These are phyloP conservation scores for Pyrenophora seminiperda DNA, from an alignment of 2,329 filamentous ascomycete species.

Conservation along the genomic window DNA sequence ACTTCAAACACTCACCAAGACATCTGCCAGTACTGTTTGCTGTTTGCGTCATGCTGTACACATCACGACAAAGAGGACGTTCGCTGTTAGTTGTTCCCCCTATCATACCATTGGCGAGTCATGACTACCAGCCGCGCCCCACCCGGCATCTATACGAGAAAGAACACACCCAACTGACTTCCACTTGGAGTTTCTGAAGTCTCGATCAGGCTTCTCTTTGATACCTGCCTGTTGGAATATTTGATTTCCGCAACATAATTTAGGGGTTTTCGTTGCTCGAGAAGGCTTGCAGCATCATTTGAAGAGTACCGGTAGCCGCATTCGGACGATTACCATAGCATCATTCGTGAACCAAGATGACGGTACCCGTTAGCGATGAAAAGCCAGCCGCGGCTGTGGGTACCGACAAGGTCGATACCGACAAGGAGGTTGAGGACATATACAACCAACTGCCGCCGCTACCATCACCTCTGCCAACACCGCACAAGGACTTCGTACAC, in stretches of 20 bases:
- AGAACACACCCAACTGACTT: conserved; percentile 9
- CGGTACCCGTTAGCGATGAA: not conserved
- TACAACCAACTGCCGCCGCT: conserved; percentile 27
- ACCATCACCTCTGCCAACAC: conserved; percentile 12
- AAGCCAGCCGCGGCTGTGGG: conserved; percentile 1
- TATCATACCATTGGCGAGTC: conserved; percentile 11
- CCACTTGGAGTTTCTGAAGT: conserved; percentile 11
- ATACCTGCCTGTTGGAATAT: no score
- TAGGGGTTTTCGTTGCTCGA: not conserved
- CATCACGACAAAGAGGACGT: not conserved
- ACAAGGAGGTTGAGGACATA: conserved; percentile 27
- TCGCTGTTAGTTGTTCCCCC: not conserved
- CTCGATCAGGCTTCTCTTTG: conserved; percentile 6
- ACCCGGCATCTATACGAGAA: conserved; percentile 9
- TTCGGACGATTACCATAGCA: not conserved
- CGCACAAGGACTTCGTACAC: conserved; percentile 22
- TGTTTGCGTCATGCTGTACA: conserved; percentile 9
- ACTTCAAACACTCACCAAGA: not conserved
- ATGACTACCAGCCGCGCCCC: conserved; percentile 8
- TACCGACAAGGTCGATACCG: conserved; percentile 20
- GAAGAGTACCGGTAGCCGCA: conserved; percentile 10
- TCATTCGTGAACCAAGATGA: not conserved
- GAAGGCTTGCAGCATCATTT: conserved; percentile 12
- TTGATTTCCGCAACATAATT: not conserved
- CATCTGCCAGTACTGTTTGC: not conserved